Evolutionary conservation across 768 basidiomycete species (phyloP).

Genomic region (Leccinum uliginosum): DNA sequence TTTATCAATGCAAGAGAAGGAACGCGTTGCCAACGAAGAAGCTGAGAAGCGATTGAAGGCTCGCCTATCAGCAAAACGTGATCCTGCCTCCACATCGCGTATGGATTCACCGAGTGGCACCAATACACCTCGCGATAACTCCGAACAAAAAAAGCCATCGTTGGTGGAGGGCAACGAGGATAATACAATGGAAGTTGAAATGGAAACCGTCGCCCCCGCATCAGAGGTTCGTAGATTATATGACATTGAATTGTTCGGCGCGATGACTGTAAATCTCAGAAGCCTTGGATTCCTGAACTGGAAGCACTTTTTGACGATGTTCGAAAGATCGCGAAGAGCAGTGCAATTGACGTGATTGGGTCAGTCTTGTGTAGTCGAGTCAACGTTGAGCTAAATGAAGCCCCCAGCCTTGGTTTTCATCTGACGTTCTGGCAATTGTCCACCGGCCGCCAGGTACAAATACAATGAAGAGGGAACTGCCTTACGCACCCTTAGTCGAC

Average conservation of each 20-base stretch:
- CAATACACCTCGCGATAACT: conserved; percentile 25
- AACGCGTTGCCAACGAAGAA: conserved; percentile 65
- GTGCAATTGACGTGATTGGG: conserved; percentile 65
- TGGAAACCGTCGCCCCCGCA: conserved; percentile 24
- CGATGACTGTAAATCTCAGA: conserved; percentile 33
- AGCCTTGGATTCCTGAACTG: conserved; percentile 78
- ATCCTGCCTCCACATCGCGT: conserved; percentile 55
- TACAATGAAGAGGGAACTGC: conserved; percentile 68
- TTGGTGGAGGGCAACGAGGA: conserved; percentile 40
- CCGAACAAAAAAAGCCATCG: conserved; percentile 21
- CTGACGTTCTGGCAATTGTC: conserved; percentile 96
- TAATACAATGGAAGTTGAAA: conserved; percentile 51
- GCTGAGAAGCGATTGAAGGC: conserved; percentile 81
- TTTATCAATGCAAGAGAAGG: conserved; percentile 62
- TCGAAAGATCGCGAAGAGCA: conserved; percentile 66
- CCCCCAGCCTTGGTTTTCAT: conserved; percentile 80
- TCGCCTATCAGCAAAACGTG: conserved; percentile 67
- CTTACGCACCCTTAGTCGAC: conserved; percentile 56
- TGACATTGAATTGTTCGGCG: background rate
- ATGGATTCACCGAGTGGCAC: conserved; percentile 56
- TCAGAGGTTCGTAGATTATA: conserved; percentile 18
- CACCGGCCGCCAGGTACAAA: conserved; percentile 76
- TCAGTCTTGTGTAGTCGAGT: conserved; percentile 34
- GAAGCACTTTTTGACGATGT: conserved; percentile 71
- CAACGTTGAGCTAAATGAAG: conserved; percentile 3